Evolutionary conservation across 2,329 filamentous ascomycete genomes (phyloP), one percentile per base, ranked within the genome.

Genomic region (Biscogniauxia mediterranea): DNA sequence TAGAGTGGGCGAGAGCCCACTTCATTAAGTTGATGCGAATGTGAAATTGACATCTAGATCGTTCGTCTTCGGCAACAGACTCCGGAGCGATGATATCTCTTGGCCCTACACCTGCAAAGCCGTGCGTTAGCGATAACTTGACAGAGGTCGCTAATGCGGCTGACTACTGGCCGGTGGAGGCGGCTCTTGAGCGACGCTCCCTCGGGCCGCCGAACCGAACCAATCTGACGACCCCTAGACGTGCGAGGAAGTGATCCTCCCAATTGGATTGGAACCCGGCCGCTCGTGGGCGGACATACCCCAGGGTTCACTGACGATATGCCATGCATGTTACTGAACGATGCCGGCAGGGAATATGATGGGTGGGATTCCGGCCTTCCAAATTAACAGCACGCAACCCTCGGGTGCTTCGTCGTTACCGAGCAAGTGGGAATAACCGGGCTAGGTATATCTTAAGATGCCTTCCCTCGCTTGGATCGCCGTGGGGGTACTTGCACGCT

Each of bases 131-230:
- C 28, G 58, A 58, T 54, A 64, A 59, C 61, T 63, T 63, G 60
- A 55, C 60, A 63, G 62, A 64, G 52, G 60, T 62, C 60, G 57
- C 54, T 61, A 56, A 52, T 52, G 13, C 23, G 54, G 52, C 57
- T 59, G 19, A 51, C 54, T 49, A 68, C 66, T 67, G 64, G 66
- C 49, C 56, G 62, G 57, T 57, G 52, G 50, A 62, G 59, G 62
- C 61, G 63, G 62, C 63, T 64, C 62, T 56, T 64, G 60, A 49
- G 57, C 53, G 59, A 68, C 69, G 70, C 70, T 68, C 67, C 64
- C 62, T 42, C 70, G 70, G 70, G 50, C 70, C 70, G 70, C 65
- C 65, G 60, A 64, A 60, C 70, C 70, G 70, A 66, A 60, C 42
- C 49, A 25, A 28, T 26, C 28, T 11, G 6, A 20, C 11, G 32